A percentile compares a stretch with the other conserved stretches of the same genome.
Conservation (phyloP, 306 rosid genomes). For the Neltuma alba region DNA sequence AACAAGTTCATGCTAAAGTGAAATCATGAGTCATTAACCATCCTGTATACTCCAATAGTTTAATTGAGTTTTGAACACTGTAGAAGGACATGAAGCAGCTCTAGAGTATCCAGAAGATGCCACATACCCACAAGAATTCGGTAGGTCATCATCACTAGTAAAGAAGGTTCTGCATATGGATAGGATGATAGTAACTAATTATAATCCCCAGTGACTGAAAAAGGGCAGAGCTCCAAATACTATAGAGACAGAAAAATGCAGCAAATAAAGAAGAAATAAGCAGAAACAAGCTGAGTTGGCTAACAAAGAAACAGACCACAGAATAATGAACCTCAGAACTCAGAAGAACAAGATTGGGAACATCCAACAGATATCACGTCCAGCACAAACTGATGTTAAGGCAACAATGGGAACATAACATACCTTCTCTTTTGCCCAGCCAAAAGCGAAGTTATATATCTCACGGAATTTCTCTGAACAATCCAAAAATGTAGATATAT, state of each 20-base stretch:
- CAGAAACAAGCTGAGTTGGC: neutral
- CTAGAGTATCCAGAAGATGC: conserved; percentile 19
- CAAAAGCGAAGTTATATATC: conserved; percentile 95
- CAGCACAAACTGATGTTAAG: neutral
- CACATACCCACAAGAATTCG: conserved; percentile 17
- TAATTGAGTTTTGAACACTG: conserved; percentile 1
- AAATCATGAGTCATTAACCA: neutral
- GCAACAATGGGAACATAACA: conserved; percentile 20
- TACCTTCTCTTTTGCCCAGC: conserved; percentile 99
- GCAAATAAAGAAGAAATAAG: neutral
- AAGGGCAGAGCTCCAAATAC: neutral
- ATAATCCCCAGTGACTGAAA: neutral
- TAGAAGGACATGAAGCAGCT: conserved; percentile 22
- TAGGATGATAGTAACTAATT: conserved; percentile 27
- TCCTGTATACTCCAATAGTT: conserved; percentile 8
- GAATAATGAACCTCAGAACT: conserved; percentile 8
- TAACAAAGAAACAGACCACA: conserved; percentile 8
- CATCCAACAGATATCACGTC: neutral
- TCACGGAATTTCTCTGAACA: conserved; percentile 92
- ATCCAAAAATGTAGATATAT: conserved; percentile 32
- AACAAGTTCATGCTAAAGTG: neutral
- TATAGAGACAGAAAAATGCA: neutral
- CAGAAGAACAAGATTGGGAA: conserved; percentile 14
- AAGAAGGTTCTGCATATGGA: conserved; percentile 24
- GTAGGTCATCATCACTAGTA: conserved; percentile 25